A percentile compares a stretch with the other conserved stretches of the same genome.
Conservation (phyloP, 495 filamentous ascomycete species). For the Stereocaulon alpinum region DNA sequence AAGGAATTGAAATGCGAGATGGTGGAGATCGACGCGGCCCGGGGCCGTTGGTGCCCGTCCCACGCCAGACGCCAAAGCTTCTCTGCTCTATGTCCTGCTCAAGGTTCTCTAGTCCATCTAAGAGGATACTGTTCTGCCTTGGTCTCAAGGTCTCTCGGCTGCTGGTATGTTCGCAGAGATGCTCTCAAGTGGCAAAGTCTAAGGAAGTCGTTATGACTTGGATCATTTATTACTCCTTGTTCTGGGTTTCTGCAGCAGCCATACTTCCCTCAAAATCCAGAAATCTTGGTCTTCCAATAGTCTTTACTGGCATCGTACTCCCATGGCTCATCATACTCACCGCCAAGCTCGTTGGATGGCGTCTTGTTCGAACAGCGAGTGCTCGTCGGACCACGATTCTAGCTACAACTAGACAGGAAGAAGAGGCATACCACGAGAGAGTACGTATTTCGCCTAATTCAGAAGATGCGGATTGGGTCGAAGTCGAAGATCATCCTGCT, state of each 20-base stretch:
- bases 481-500: slow-evolving; percentile 47
- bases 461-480: slow-evolving; percentile 66
- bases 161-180: background rate
- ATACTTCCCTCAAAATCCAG: background rate
- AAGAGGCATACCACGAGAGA: slow-evolving; percentile 40
- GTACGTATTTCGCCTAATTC: slow-evolving; percentile 26
- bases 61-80: background rate
- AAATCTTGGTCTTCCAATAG: background rate
- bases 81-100: background rate
- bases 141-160: background rate
- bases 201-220: background rate
- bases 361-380: slow-evolving; percentile 54
- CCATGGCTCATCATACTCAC: slow-evolving; percentile 27
- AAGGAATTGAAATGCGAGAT: background rate
- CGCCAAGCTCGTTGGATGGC: slow-evolving; percentile 48
- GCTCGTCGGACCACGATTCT: slow-evolving; percentile 53
- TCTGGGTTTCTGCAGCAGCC: background rate
- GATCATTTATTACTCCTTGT: background rate
- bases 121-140: background rate
- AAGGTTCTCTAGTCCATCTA: background rate
- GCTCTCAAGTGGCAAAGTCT: background rate
- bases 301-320: slow-evolving; percentile 9
- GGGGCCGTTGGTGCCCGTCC: background rate
- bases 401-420: slow-evolving; percentile 47
- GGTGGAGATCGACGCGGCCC: background rate